Conservation (phyloP, 169 alveolate species). For the Babesia bovis region DNA sequence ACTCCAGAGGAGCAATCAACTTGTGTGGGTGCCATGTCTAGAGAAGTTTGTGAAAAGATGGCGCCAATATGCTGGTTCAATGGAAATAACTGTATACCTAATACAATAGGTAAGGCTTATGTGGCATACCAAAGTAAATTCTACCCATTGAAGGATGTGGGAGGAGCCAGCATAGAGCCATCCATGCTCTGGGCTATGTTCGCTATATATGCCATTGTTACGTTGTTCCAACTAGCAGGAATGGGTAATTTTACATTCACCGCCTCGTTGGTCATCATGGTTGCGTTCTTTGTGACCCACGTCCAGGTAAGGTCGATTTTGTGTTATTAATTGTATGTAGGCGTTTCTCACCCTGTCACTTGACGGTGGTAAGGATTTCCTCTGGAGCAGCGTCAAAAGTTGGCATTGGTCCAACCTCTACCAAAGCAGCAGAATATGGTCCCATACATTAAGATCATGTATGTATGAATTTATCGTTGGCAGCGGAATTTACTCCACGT, state of each 20-base stretch:
- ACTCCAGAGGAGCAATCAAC: conserved; percentile 40
- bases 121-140: conserved; percentile 32
- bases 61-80: conserved; percentile 69
- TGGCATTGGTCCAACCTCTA: conserved; percentile 60
- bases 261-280: conserved; percentile 65
- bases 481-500: conserved; percentile 73
- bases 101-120: conserved; percentile 45
- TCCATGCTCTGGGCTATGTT: conserved; percentile 38
- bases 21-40: conserved; percentile 35
- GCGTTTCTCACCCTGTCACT: conserved; percentile 29
- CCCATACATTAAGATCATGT: conserved; percentile 72
- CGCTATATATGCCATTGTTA: conserved; percentile 48
- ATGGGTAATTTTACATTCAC: conserved; percentile 71
- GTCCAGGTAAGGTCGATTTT: conserved; percentile 54
- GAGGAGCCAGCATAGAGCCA: conserved; percentile 6
- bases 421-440: conserved; percentile 70
- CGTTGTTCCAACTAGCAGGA: conserved; percentile 65
- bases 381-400: conserved; percentile 38
- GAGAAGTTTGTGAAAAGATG: conserved; percentile 31
- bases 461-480: conserved; percentile 76
- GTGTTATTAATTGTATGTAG: not conserved
- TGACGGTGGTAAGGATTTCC: conserved; percentile 49
- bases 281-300: conserved; percentile 64
- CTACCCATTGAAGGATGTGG: conserved; percentile 5
- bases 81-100: conserved; percentile 39